Base-by-base conservation (phyloP, 2,329 filamentous ascomycete genomes). In the Alternaria rosae region DNA sequence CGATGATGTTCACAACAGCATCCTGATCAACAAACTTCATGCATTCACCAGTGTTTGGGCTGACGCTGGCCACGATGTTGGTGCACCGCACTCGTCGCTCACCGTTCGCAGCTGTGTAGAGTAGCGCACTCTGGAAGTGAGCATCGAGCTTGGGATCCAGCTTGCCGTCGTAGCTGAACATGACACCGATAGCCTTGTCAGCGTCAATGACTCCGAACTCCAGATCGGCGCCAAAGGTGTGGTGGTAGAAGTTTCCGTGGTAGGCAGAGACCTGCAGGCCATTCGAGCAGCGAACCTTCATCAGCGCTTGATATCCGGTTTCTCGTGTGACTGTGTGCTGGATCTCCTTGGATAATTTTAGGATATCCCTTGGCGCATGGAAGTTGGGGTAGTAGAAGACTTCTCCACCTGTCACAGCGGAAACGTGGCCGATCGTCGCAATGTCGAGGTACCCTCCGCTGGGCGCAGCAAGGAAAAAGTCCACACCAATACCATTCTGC, bases 281-380 rank as follows among this genome's bases (percentile, higher is more conserved):
- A 72, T 97, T 99, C 17, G 94, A 97, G 82, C 95, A 99, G 65
- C 95, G 91, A 60, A 99, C 94, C 84, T 99, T 99, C 92, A 99
- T 96, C 70, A 99, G 84, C 20, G 93, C 93, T 80, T 97, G 94
- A 82, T 92, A 98, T 21, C 95, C 95, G 48, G 94, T 97, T 78
- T 97, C 94, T 65, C 95, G 87, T 3, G 89, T 93, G 28, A 97
- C 88, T 0, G 92, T 89, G 74, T 97, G 94, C 69, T 89, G 88
- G 67, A 99, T 89, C 81, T 99, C 95, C 50, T 91, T 87, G 3
- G 90, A 91, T 41, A 99, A 82, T 82, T 94, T 96, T 58, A 92
- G 85, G 44, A 90, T 89, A 79, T 99, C 95, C 38, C 95, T 88
- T 8, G 92, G 92, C 8, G 91, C 89, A 61, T 97, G 89, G 82